phyloP scores from a whole-genome alignment of 805 yeast genomes.

The Pichia deserticola region DNA sequence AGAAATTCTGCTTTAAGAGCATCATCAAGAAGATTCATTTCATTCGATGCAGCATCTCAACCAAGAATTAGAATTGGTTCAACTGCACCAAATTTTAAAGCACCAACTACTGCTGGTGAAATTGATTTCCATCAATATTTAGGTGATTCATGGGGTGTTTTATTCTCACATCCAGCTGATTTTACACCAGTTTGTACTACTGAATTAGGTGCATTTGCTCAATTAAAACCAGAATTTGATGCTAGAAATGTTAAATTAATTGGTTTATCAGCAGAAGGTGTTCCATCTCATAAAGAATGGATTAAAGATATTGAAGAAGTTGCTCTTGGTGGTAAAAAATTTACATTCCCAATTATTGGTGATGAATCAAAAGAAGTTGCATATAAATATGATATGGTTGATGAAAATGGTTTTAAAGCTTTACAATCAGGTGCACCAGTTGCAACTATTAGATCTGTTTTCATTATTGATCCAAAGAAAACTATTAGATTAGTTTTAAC shows the following conservation, averaged over 20 bases:
- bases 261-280: constrained; percentile 82
- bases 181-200: constrained; percentile 97
- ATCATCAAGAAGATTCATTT: constrained; percentile 28
- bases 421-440: constrained; percentile 59
- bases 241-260: constrained; percentile 80
- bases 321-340: constrained; percentile 56
- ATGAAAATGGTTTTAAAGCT: constrained; percentile 74
- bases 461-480: constrained; percentile 84
- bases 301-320: constrained; percentile 86
- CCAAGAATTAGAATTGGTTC: constrained; percentile 74
- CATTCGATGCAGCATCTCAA: constrained; percentile 47
- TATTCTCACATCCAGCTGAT: constrained; percentile 94
- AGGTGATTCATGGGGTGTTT: constrained; percentile 79
- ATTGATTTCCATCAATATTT: constrained; percentile 83
- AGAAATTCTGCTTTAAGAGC: constrained; percentile 13
- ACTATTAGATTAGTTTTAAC: constrained; percentile 80
- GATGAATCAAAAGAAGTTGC: constrained; percentile 83
- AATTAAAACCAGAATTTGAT: constrained; percentile 80
- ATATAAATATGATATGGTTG: constrained; percentile 79
- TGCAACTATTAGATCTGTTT: constrained; percentile 87
- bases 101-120: constrained; percentile 74
- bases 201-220: constrained; percentile 89
- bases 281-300: constrained; percentile 79
- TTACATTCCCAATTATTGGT: constrained; percentile 86
- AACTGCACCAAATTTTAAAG: constrained; percentile 80